Conservation (phyloP, 495 filamentous ascomycete genomes). For the Amphirosellinia nigrospora region DNA sequence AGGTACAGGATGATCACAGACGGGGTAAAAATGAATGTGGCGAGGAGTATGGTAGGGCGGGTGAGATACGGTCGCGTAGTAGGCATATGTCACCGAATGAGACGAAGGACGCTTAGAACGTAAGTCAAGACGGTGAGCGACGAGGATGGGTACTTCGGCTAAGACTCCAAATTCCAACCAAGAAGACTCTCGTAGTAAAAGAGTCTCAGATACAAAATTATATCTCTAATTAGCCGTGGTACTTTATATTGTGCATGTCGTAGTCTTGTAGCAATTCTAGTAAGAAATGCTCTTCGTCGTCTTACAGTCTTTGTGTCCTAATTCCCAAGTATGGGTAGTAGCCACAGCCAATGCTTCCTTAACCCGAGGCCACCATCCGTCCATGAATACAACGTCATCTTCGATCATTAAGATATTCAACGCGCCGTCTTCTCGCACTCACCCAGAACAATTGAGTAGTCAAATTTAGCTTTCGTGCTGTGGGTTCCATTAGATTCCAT, state of each 20-base stretch:
- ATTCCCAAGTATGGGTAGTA: slow-evolving; percentile 33
- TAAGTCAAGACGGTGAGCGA: slow-evolving; percentile 33
- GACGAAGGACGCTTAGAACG: slow-evolving; percentile 20
- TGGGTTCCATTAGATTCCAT: slow-evolving; percentile 37
- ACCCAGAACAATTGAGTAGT: slow-evolving; percentile 56
- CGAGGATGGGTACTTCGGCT: slow-evolving; percentile 49
- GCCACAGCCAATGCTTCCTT: slow-evolving; percentile 47
- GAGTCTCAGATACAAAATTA: slow-evolving; percentile 58
- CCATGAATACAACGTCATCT: slow-evolving; percentile 59
- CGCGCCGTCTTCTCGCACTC: slow-evolving; percentile 52
- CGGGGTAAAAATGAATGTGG: slow-evolving; percentile 33
- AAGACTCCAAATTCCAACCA: slow-evolving; percentile 62
- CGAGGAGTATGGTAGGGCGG: slow-evolving; percentile 12
- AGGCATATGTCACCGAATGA: background rate
- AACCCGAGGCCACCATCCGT: slow-evolving; percentile 58
- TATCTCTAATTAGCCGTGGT: too few species aligned
- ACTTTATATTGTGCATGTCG: too few species aligned
- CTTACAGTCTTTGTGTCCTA: slow-evolving; percentile 40
- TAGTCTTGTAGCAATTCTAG: background rate
- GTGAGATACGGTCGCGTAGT: slow-evolving; percentile 23
- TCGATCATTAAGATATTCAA: slow-evolving; percentile 60
- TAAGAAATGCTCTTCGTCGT: background rate
- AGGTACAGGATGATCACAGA: slow-evolving; percentile 46
- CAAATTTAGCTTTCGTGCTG: slow-evolving; percentile 52
- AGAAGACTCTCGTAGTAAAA: slow-evolving; percentile 63